A percentile compares a stretch with the other conserved stretches of the same genome.
These are phyloP conservation scores for Aspergillus olivimuriae DNA, from an alignment of 495 filamentous ascomycete genomes.

Conservation along the genomic window DNA sequence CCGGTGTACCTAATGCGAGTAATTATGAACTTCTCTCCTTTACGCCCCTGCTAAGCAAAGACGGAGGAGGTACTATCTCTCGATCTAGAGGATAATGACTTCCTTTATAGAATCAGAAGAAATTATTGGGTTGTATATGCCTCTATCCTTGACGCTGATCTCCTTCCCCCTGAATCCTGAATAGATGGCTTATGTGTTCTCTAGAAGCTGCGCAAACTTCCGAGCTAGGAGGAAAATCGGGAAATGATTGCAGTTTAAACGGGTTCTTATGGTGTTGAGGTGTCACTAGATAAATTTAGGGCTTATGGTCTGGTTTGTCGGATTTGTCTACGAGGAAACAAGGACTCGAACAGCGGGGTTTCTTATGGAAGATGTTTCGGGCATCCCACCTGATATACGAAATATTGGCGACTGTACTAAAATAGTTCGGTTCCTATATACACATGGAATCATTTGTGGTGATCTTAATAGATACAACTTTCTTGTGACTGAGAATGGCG, in stretches of 20 bases:
- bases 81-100: slow-evolving; percentile 10
- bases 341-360: slow-evolving; percentile 7
- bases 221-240: slow-evolving; percentile 9
- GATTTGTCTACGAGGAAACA: slow-evolving; percentile 9
- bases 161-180: slow-evolving; percentile 6
- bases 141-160: slow-evolving; percentile 4
- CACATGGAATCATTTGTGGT: slow-evolving; percentile 15
- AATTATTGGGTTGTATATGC: slow-evolving; percentile 7
- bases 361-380: slow-evolving; percentile 8
- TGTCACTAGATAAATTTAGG: slow-evolving; percentile 3
- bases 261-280: slow-evolving; percentile 3
- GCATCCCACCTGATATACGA: slow-evolving; percentile 1
- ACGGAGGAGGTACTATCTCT: slow-evolving; percentile 9
- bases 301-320: slow-evolving; percentile 8
- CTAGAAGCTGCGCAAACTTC: slow-evolving; percentile 4
- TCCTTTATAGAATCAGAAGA: slow-evolving; percentile 8
- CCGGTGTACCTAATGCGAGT: background rate
- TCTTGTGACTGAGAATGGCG: slow-evolving; percentile 17
- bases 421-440: slow-evolving; percentile 18
- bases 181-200: slow-evolving; percentile 5
- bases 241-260: slow-evolving; percentile 7
- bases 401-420: slow-evolving; percentile 6
- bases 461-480: slow-evolving; percentile 25
- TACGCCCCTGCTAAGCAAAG: background rate
- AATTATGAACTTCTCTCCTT: background rate